Base-by-base conservation (phyloP, 257 asterid genomes). In the Lycium ferocissimum region DNA sequence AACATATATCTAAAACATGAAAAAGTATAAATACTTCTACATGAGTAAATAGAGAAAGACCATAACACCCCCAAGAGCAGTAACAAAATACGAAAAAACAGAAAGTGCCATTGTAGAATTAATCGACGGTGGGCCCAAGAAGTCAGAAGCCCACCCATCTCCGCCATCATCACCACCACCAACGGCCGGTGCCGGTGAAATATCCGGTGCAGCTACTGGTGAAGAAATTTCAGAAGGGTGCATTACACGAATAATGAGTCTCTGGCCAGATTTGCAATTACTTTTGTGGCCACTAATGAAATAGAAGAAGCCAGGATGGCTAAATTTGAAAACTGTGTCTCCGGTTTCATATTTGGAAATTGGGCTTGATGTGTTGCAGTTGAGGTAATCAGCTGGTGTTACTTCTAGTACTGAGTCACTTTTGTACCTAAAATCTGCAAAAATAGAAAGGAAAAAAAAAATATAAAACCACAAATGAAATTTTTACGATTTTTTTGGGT, bases 251-350 rank as follows among this genome's bases (percentile, higher is more conserved):
- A 95, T 26, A 17, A 91, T 90, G 15, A 95, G 86, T 87, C 92
- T 87, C 26, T 94, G 96, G 61, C 97, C 98, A 1, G 89, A 66
- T 9, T 80, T 83, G 88, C 97, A 95, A 88, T 95, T 95, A 13
- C 85, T 91, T 2, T 89, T 85, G 65, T 84, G 69, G 20, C 98
- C 98, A 83, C 98, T 94, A 49, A 95, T 93, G 94, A 95, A 95
- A 54, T 91, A 92, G 88, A 90, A 93, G 62, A 88, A 85, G 12
- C 95, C 98, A 0, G 97, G 59, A 0, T 89, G 89, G 43, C 87
- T 89, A 18, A 95, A 87, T 79, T 53, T 75, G 87, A 87, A 93
- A 78, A 91, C 90, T 0, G 97, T 90, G 85, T 59, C 80, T 4
- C 95, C 98, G 13, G 89, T 92, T 2, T 88, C 88, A 20, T 85